Percentiles rank a stretch among this genome's conserved stretches.
These are phyloP conservation scores for Venturia asperata DNA, from an alignment of 2,329 filamentous ascomycete species.

Conservation along the genomic window DNA sequence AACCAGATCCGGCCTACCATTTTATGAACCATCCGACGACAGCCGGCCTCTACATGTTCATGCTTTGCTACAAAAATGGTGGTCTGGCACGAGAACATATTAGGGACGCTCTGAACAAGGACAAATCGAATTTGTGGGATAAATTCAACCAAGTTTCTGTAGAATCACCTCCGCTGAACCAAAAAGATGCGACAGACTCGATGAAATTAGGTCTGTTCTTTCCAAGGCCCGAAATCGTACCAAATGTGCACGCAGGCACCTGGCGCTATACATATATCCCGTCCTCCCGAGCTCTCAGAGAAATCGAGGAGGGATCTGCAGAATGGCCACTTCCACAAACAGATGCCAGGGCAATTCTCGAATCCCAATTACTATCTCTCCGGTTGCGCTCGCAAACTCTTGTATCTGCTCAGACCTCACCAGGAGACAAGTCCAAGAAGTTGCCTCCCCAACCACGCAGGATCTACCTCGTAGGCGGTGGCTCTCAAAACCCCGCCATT, in stretches of 20 bases:
- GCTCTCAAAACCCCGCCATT: slow-evolving; percentile 82
- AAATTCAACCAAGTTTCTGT: slow-evolving; percentile 70
- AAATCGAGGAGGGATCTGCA: slow-evolving; percentile 40
- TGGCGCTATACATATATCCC: slow-evolving; percentile 68
- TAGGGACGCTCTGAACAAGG: slow-evolving; percentile 64
- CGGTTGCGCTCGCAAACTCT: slow-evolving; percentile 76
- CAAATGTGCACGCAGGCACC: slow-evolving; percentile 76
- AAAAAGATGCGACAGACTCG: slow-evolving; percentile 45
- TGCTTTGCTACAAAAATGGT: slow-evolving; percentile 99
- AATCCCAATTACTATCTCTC: slow-evolving; percentile 90
- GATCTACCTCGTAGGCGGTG: slow-evolving; percentile 91
- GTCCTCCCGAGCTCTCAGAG: slow-evolving; percentile 39
- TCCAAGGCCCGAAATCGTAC: slow-evolving; percentile 89
- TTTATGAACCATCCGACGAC: slow-evolving; percentile 98
- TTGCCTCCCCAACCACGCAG: slow-evolving; percentile 79
- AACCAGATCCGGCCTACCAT: slow-evolving; percentile 84
- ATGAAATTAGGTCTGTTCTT: slow-evolving; percentile 93
- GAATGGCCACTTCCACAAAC: slow-evolving; percentile 51
- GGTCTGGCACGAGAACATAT: slow-evolving; percentile 86
- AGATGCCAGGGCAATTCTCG: slow-evolving; percentile 83
- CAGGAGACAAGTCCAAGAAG: slow-evolving; percentile 37
- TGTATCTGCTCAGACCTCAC: slow-evolving; percentile 41
- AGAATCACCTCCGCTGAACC: slow-evolving; percentile 61
- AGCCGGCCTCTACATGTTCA: slow-evolving; percentile 93
- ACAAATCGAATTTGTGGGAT: slow-evolving; percentile 54